These are phyloP conservation scores for Gentiana dahurica DNA, from an alignment of 257 asterid species.

Conservation along the genomic window DNA sequence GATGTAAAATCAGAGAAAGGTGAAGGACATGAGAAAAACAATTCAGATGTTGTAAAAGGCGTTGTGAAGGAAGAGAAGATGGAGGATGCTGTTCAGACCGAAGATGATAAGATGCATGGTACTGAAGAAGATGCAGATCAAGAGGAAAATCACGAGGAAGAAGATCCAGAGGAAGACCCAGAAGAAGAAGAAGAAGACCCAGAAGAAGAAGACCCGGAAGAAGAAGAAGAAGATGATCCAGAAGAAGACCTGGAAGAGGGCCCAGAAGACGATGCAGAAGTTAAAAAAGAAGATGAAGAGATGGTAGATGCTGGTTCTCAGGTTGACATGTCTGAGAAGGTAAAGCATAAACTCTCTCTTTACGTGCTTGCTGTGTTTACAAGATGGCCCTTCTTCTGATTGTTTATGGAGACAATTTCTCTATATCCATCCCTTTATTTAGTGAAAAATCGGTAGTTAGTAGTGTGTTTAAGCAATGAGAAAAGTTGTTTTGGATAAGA, in stretches of 20 bases:
- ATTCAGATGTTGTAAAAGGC: conserved; percentile 17
- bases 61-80: conserved; percentile 30
- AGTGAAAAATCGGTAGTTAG: too few relatives aligned
- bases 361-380: background rate
- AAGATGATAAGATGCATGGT: conserved; percentile 24
- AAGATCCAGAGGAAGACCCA: conserved; percentile 51
- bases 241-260: conserved; percentile 68
- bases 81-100: conserved; percentile 12
- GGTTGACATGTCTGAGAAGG: conserved; percentile 36
- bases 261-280: conserved; percentile 28
- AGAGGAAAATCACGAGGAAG: conserved; percentile 27
- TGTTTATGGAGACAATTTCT: too few relatives aligned
- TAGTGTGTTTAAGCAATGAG: too few relatives aligned
- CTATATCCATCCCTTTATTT: background rate
- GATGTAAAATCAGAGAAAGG: conserved; percentile 22
- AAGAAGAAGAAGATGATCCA: conserved; percentile 40
- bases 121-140: conserved; percentile 25
- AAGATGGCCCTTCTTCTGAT: too few relatives aligned
- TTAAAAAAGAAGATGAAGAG: conserved; percentile 26
- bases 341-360: conserved; percentile 13
- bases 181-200: conserved; percentile 24
- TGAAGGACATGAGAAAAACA: conserved; percentile 12
- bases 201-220: conserved; percentile 32
- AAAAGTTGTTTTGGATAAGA: too few relatives aligned
- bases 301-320: conserved; percentile 35